Percentiles rank a stretch among this genome's conserved stretches.
phyloP scores from a whole-genome alignment of 1,284 basidiomycete species.

The Apiotrichum akiyoshidainum region DNA sequence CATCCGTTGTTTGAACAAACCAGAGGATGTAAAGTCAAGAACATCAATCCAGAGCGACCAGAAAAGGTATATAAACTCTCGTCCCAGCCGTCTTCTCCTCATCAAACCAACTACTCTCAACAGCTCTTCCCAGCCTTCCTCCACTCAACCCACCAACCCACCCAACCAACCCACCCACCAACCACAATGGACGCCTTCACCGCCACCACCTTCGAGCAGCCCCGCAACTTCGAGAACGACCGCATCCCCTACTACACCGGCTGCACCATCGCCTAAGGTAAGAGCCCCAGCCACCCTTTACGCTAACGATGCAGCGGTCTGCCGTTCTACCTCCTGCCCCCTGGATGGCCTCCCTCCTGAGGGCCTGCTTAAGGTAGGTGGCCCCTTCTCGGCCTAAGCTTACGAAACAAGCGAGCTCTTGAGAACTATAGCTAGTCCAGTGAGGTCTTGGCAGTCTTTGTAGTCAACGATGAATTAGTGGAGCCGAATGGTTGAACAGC shows the following conservation, averaged over 20 bases:
- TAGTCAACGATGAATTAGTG: slow-evolving; percentile 1
- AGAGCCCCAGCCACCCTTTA: background rate
- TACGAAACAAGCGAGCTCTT: no score
- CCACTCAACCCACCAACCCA: slow-evolving; percentile 3
- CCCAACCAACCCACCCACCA: slow-evolving; percentile 14
- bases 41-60: background rate
- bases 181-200: slow-evolving; percentile 49
- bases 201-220: slow-evolving; percentile 31
- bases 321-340: background rate
- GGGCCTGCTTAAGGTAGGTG: no score
- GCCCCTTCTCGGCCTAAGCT: no score
- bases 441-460: no score
- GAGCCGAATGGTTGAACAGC: background rate
- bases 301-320: background rate
- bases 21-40: no score
- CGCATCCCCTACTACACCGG: background rate
- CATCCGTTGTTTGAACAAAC: background rate
- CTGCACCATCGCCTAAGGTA: slow-evolving; percentile 28
- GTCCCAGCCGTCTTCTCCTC: background rate
- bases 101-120: slow-evolving; percentile 6
- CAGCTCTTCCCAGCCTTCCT: slow-evolving; percentile 5
- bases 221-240: slow-evolving; percentile 24
- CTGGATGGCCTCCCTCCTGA: no score
- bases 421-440: no score
- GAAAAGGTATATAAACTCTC: slow-evolving; percentile 2